phyloP scores from a whole-genome alignment of 1,284 basidiomycete species.

The Tremellales sp. region DNA sequence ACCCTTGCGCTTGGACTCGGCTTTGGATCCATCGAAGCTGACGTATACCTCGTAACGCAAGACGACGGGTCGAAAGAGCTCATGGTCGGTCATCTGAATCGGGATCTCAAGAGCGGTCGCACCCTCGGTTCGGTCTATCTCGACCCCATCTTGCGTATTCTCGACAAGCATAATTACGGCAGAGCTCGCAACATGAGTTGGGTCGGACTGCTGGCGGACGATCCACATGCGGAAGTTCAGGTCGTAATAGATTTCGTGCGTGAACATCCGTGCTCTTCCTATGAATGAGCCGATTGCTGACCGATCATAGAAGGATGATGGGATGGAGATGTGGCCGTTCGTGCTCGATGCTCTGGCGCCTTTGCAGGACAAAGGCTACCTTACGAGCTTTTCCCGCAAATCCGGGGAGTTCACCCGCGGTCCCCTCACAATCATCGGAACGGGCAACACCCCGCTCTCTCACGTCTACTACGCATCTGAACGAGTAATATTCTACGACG shows the following conservation, averaged over 20 bases:
- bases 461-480: slow-evolving; percentile 20
- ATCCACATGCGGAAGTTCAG: slow-evolving; percentile 17
- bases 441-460: slow-evolving; percentile 32
- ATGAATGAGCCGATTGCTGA: no score
- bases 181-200: slow-evolving; percentile 1
- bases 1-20: slow-evolving; percentile 21
- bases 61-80: slow-evolving; percentile 7
- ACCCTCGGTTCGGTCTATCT: slow-evolving; percentile 25
- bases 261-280: not conserved
- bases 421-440: slow-evolving; percentile 38
- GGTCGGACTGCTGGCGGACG: slow-evolving; percentile 19
- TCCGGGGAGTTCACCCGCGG: slow-evolving; percentile 16
- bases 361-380: slow-evolving; percentile 23
- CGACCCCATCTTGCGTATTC: slow-evolving; percentile 19
- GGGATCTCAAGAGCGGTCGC: slow-evolving; percentile 14
- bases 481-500: slow-evolving; percentile 41
- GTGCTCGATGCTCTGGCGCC: slow-evolving; percentile 19
- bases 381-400: slow-evolving; percentile 22
- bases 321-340: slow-evolving; percentile 24
- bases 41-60: slow-evolving; percentile 18
- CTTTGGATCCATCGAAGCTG: slow-evolving; percentile 28
- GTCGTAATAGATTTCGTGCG: slow-evolving; percentile 33
- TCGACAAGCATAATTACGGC: slow-evolving; percentile 20
- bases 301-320: slow-evolving; percentile 15
- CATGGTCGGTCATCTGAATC: slow-evolving; percentile 18